Base-by-base conservation (phyloP, 352 stramenopile species). In the Phytopythium montanum region DNA sequence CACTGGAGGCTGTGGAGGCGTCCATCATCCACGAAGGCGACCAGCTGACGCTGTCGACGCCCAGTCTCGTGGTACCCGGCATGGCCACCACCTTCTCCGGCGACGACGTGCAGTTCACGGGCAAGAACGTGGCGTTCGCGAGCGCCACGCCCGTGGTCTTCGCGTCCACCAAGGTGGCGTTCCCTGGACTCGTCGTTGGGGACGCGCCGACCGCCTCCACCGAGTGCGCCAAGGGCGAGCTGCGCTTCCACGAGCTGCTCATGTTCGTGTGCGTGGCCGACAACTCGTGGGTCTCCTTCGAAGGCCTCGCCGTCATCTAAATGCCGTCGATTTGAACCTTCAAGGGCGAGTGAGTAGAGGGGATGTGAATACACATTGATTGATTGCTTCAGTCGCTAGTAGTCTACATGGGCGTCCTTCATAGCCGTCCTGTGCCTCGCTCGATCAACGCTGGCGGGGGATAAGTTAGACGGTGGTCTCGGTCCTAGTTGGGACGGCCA, bases 221-320 rank as follows among this genome's bases (percentile, higher is more conserved):
- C 16, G 23, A 26, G 0, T 80, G 72, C 53, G 53, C 31, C 0
- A 10, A 54, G 2, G 72, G 72, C 21, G 68, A 80, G 39, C 59
- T 80, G 31, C 62, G 62, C 1, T 75, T 72, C 34, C 51, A 72
- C 49, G 38, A 10, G 1, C 29, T 21, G 16, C 41, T 54, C 5
- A 29, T 79, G 0, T 79, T 66, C 48, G 65, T 79, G 16, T 79
- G 71, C 28, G 48, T 54, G 8, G 5, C 5, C 10, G 28, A 14
- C 48, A 39, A 34, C 28, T 5, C 48, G 28, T 54, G 28, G 48
- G 18, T 39, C 25, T 38, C 23, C 26, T 18, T 54, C 26, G 4
- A 34, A 0, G 26, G 14, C 14, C 7, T 7, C 5, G 26, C 6
- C 5, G 10, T 54, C 26, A 14, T 28, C 16, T 54, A 54, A 28